Conservation (phyloP, 345 rosid genomes). For the Murraya koenigii region DNA sequence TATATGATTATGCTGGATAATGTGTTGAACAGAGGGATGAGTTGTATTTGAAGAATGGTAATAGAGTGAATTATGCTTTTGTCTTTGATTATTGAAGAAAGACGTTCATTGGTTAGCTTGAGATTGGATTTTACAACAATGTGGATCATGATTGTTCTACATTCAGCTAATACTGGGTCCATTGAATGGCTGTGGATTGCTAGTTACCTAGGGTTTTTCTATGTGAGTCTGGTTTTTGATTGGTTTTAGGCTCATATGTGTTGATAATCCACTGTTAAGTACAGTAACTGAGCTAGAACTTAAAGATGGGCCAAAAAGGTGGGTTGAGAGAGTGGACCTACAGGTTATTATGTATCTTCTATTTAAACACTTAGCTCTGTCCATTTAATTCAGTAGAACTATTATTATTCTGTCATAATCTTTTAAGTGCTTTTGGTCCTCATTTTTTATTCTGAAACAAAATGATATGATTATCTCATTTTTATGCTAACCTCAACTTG, state of each 20-base stretch:
- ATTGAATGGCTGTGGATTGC: neutral
- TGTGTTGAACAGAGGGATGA: neutral
- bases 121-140: constrained; percentile 14
- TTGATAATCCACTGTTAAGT: neutral
- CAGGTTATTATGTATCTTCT: neutral
- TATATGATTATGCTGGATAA: neutral
- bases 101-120: neutral
- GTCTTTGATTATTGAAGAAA: neutral
- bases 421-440: neutral
- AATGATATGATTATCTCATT: constrained; percentile 1
- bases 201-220: neutral
- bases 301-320: neutral
- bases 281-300: neutral
- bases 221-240: neutral
- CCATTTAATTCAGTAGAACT: neutral
- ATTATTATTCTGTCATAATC: neutral
- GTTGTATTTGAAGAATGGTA: neutral
- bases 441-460: neutral
- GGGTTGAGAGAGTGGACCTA: neutral
- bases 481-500: constrained; percentile 15
- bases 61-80: neutral
- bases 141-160: neutral
- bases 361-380: neutral
- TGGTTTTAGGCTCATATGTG: neutral
- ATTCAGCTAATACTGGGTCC: neutral